Base-by-base conservation (phyloP, 225 moss, liverwort and hornwort species). In the Takakia lepidozioides region DNA sequence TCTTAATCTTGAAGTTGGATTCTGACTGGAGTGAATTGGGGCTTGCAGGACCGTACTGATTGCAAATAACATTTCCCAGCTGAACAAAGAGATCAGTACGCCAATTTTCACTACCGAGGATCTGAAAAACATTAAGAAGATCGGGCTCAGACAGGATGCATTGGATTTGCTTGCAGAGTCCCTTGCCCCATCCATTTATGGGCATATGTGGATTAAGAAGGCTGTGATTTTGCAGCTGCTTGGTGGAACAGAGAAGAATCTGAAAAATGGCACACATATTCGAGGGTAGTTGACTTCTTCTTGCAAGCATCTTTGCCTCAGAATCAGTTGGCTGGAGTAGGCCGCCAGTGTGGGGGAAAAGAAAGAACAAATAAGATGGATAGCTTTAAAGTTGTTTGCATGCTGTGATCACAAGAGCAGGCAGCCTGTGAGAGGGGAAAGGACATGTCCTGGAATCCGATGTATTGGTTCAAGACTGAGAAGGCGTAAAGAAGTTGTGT, bases 161-260 rank as follows among this genome's bases (percentile, higher is more conserved):
- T 90, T 90, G 22, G 85, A 88, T 27, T 67, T 88, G 29, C 73
- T 88, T 19, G 88, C 77, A 3, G 84, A 84, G 43, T 88, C 88
- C 15, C 82, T 90, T 30, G 89, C 89, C 21, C 86, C 89, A 34
- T 82, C 89, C 43, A 90, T 90, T 46, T 90, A 76, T 61, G 89
- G 89, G 16, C 89, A 86, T 46, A 56, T 60, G n/a, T 90, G 89
- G 89, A 90, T 90, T 0, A 90, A 90, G 45, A 90, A 90, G 68
- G 86, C 89, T 20, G 86, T 86, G 14, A 52, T 90, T 42, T 66
- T 86, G 58, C 89, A 90, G 56, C 75, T 86, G 17, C 74, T 90
- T 20, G 85, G 86, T 44, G 89, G 86, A 15, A 72, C 86, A 57
- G 88, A 88, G 57, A 88, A 88, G 62, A 84, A 88, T 53, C 61